Conservation (phyloP, 108 stramenopile species). For the Asterionellopsis glacialis region DNA sequence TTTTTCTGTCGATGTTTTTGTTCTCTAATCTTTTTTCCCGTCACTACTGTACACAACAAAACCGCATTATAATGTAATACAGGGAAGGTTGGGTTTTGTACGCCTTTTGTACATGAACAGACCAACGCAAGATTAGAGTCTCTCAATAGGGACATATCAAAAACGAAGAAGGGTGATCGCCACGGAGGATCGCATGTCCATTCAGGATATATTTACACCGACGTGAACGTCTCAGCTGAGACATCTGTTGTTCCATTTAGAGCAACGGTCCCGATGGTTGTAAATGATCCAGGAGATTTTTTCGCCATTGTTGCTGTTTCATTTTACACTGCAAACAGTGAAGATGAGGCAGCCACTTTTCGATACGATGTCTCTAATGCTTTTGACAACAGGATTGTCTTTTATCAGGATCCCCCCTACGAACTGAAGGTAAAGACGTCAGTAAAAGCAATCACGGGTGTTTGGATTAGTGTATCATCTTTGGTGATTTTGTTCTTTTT, state of each 20-base stretch:
- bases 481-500: constrained; percentile 11
- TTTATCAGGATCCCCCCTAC: constrained; percentile 12
- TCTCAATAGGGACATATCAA: not conserved
- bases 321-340: constrained; percentile 4
- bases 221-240: too few relatives aligned
- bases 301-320: constrained; percentile 16
- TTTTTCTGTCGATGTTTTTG: too few relatives aligned
- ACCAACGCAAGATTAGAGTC: constrained; percentile 9
- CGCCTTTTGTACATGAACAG: constrained; percentile 28
- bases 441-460: not conserved
- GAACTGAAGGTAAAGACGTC: constrained; percentile 9
- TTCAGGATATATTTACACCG: too few relatives aligned
- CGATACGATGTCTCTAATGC: constrained; percentile 30
- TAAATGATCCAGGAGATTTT: constrained; percentile 15
- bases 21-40: too few relatives aligned
- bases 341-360: not conserved
- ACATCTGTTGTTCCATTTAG: not conserved
- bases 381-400: constrained; percentile 1
- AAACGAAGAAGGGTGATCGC: too few relatives aligned
- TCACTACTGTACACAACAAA: too few relatives aligned
- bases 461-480: constrained; percentile 12
- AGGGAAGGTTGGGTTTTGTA: constrained; percentile 16
- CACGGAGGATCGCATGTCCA: too few relatives aligned
- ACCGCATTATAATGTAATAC: not conserved
- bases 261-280: constrained; percentile 3